These are phyloP conservation scores for Citeromyces nyonsensis DNA, from an alignment of 805 yeast species.

Conservation along the genomic window DNA sequence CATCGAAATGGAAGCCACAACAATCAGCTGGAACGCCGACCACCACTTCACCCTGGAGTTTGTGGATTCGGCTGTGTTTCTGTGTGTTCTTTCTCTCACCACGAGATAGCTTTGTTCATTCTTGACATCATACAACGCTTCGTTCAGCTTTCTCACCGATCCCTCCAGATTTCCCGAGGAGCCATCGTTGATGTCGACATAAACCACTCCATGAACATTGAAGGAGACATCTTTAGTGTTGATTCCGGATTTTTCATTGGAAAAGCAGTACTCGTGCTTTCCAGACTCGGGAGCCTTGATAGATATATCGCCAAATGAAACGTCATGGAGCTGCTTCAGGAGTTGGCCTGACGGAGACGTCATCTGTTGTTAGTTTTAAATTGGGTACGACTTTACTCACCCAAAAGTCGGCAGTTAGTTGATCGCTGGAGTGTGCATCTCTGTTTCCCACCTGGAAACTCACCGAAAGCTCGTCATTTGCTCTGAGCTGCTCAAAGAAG, in stretches of 20 bases:
- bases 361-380: constrained; percentile 5
- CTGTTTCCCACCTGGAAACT: constrained; percentile 91
- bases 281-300: constrained; percentile 55
- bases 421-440: constrained; percentile 54
- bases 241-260: constrained; percentile 63
- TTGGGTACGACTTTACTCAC: constrained; percentile 9
- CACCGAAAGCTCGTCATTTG: constrained; percentile 76
- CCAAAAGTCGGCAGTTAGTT: constrained; percentile 54
- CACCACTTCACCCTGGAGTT: constrained; percentile 96
- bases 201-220: constrained; percentile 87
- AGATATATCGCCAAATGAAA: constrained; percentile 71
- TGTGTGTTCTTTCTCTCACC: constrained; percentile 91
- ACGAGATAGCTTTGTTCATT: constrained; percentile 89
- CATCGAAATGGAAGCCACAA: constrained; percentile 73
- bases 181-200: constrained; percentile 5
- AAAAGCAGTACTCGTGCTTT: constrained; percentile 77
- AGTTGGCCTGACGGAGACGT: constrained; percentile 27
- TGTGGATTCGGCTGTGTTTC: constrained; percentile 97
- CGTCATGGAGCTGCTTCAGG: constrained; percentile 30
- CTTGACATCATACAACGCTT: constrained; percentile 72
- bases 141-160: constrained; percentile 62
- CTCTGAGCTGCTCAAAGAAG: constrained; percentile 70
- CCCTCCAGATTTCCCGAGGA: constrained; percentile 37
- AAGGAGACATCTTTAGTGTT: constrained; percentile 85
- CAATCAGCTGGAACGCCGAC: constrained; percentile 82